Conservation (phyloP, 495 filamentous ascomycete species). For the Penicillium waksmanii region DNA sequence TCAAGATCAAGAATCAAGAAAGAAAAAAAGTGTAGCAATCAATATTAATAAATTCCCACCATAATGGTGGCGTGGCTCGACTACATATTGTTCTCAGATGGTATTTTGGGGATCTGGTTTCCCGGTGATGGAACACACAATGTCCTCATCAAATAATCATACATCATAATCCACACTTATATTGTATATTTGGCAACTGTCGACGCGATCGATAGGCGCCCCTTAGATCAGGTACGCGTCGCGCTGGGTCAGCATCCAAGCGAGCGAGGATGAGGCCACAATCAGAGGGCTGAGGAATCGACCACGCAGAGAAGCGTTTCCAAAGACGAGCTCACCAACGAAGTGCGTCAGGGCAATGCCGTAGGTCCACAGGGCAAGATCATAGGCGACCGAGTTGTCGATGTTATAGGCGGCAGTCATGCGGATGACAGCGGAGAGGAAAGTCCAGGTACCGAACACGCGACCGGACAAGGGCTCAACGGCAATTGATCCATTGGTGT, state of each 20-base stretch:
- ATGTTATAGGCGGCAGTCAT: slow-evolving; percentile 88
- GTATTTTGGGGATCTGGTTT: background rate
- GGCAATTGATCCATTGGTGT: slow-evolving; percentile 56
- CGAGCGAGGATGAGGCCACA: slow-evolving; percentile 66
- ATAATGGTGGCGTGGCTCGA: too few species aligned
- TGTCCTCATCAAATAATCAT: background rate
- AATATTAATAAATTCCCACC: too few species aligned
- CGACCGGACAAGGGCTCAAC: slow-evolving; percentile 70
- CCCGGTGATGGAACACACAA: background rate
- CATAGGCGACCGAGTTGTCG: slow-evolving; percentile 67
- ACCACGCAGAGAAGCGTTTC: slow-evolving; percentile 68
- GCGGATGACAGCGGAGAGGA: slow-evolving; percentile 73
- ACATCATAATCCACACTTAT: background rate
- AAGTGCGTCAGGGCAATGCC: slow-evolving; percentile 82
- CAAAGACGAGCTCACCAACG: slow-evolving; percentile 72
- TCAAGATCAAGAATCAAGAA: too few species aligned
- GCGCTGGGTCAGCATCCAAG: slow-evolving; percentile 81
- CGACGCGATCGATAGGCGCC: background rate
- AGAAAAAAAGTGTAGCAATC: background rate
- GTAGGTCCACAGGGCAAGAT: slow-evolving; percentile 80
- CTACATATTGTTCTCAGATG: too few species aligned
- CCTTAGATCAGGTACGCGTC: slow-evolving; percentile 34
- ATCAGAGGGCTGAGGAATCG: slow-evolving; percentile 73
- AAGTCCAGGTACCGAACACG: slow-evolving; percentile 91
- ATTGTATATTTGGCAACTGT: background rate